These are phyloP conservation scores for Epichloe gansuensis DNA, from an alignment of 2,329 filamentous ascomycete genomes.

Conservation along the genomic window DNA sequence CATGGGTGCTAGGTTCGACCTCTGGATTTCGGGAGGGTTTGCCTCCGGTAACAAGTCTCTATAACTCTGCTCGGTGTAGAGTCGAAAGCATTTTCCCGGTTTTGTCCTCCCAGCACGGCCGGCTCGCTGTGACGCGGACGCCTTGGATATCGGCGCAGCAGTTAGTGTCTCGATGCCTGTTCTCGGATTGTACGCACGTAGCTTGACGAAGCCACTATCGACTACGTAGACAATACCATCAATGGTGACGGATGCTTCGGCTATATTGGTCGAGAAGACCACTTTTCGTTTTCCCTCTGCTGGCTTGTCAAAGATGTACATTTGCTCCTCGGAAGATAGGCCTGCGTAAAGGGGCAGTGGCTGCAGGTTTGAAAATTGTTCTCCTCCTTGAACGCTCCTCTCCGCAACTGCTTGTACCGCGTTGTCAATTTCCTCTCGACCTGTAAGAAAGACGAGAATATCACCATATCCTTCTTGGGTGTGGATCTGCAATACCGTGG, in stretches of 20 bases:
- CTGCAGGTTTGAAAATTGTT: slow-evolving; percentile 16
- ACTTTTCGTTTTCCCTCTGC: slow-evolving; percentile 78
- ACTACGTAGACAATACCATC: slow-evolving; percentile 84
- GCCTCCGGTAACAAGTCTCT: slow-evolving; percentile 46
- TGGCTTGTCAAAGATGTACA: slow-evolving; percentile 82
- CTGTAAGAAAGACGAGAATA: slow-evolving; percentile 82
- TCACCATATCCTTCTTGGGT: slow-evolving; percentile 69
- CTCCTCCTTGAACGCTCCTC: slow-evolving; percentile 46
- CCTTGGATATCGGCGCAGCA: slow-evolving; percentile 71
- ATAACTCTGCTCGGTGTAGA: slow-evolving; percentile 73
- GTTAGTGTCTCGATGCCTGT: slow-evolving; percentile 84
- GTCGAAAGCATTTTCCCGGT: slow-evolving; percentile 83
- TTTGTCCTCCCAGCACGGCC: slow-evolving; percentile 81
- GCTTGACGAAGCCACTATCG: slow-evolving; percentile 82
- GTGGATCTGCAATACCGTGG: slow-evolving; percentile 81
- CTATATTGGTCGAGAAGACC: slow-evolving; percentile 89
- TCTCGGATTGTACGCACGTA: slow-evolving; percentile 69
- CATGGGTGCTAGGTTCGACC: slow-evolving; percentile 78
- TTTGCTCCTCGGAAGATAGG: slow-evolving; percentile 78
- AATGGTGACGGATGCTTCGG: slow-evolving; percentile 91
- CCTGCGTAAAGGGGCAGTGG: slow-evolving; percentile 75
- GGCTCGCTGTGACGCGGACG: slow-evolving; percentile 81
- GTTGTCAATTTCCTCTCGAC: slow-evolving; percentile 81
- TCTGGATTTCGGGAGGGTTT: slow-evolving; percentile 81
- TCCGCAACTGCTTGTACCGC: slow-evolving; percentile 70